These are phyloP conservation scores for Beauveria australis DNA, from an alignment of 2,329 filamentous ascomycete genomes.

Conservation along the genomic window DNA sequence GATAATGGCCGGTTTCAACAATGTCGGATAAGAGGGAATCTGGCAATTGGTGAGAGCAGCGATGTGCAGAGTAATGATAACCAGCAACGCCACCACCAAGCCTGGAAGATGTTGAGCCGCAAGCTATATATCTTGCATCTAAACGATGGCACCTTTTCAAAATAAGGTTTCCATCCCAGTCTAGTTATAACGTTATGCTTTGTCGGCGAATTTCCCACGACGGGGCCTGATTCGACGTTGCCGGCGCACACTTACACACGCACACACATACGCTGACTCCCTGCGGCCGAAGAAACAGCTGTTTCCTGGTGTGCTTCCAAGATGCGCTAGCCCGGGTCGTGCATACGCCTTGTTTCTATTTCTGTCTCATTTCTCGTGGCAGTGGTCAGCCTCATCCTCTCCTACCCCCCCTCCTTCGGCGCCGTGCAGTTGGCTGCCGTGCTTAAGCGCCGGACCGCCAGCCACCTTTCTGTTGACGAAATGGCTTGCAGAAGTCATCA, in stretches of 20 bases:
- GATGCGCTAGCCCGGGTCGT: slow-evolving; percentile 3
- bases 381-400: slow-evolving; percentile 2
- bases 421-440: not conserved
- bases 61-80: not conserved
- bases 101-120: not conserved
- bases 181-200: no score
- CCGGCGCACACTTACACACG: not conserved
- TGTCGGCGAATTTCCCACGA: no score
- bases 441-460: slow-evolving; percentile 3
- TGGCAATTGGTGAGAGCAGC: not conserved
- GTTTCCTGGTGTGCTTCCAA: not conserved
- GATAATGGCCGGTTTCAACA: not conserved
- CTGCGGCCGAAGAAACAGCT: not conserved
- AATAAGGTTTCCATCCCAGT: no score
- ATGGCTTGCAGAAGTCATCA: not conserved
- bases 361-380: not conserved
- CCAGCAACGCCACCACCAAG: not conserved
- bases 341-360: slow-evolving; percentile 5
- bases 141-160: no score
- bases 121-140: not conserved
- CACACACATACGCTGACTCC: not conserved
- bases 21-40: not conserved
- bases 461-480: not conserved
- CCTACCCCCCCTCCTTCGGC: not conserved
- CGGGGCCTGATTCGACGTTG: not conserved